Conservation (phyloP, 108 stramenopile species). For the Conticribra weissflogii region DNA sequence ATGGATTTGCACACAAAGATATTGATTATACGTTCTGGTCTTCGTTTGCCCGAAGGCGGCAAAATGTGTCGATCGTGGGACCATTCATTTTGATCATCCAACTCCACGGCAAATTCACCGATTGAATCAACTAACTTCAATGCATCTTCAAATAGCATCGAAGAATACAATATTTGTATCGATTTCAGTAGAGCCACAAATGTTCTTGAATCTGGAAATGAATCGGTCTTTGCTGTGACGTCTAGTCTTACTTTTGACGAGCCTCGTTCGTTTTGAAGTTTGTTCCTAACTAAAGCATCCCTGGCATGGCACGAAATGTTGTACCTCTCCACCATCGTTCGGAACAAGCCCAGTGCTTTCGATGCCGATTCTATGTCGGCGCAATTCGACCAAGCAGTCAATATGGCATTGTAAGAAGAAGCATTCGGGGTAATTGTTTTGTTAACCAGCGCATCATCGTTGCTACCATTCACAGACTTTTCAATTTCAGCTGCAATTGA, state of each 20-base stretch:
- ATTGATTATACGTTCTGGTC: conserved; percentile 15
- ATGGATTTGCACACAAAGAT: conserved; percentile 31
- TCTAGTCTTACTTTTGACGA: not conserved
- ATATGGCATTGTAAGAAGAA: conserved; percentile 58
- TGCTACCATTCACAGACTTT: not conserved
- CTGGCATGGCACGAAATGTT: conserved; percentile 31
- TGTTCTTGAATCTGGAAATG: conserved; percentile 39
- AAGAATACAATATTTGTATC: not conserved
- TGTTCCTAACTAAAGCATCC: conserved; percentile 14
- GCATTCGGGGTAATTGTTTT: conserved; percentile 45
- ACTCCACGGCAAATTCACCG: conserved; percentile 22
- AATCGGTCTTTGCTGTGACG: not conserved
- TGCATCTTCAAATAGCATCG: conserved; percentile 25
- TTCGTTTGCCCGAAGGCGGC: too few species aligned
- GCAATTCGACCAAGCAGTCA: conserved; percentile 64
- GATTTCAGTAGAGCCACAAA: conserved; percentile 28
- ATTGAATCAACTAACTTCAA: conserved; percentile 21
- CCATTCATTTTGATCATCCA: conserved; percentile 43
- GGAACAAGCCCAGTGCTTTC: conserved; percentile 49
- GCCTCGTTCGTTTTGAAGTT: not conserved
- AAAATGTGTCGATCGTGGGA: conserved; percentile 10
- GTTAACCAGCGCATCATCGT: conserved; percentile 12
- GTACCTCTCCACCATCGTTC: conserved; percentile 49
- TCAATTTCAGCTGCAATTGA: conserved; percentile 17
- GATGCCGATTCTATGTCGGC: conserved; percentile 27